These are phyloP conservation scores for Thyridium curvatum DNA, from an alignment of 2,329 filamentous ascomycete species.

Conservation along the genomic window DNA sequence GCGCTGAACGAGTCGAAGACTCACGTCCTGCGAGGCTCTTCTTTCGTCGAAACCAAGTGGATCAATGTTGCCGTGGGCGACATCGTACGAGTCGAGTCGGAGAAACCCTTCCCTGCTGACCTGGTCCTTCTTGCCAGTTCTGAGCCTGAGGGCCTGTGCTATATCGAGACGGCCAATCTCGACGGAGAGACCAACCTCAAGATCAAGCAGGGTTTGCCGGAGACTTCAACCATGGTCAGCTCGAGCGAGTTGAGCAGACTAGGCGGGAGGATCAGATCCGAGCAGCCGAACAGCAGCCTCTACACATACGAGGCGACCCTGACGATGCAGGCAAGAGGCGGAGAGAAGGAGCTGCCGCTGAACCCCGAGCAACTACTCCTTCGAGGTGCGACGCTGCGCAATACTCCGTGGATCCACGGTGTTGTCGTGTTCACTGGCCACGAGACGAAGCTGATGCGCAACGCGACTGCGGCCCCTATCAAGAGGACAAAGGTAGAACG, in stretches of 20 bases:
- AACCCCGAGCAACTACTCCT: constrained; percentile 90
- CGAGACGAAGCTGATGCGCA: constrained; percentile 98
- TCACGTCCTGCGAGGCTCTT: constrained; percentile 73
- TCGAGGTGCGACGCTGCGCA: constrained; percentile 86
- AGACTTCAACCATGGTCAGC: constrained; percentile 84
- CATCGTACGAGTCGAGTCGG: constrained; percentile 86
- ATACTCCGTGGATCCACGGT: constrained; percentile 95
- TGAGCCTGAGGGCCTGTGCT: constrained; percentile 94
- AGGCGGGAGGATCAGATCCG: constrained; percentile 81
- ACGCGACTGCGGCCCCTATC: constrained; percentile 93
- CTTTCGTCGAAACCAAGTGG: constrained; percentile 85
- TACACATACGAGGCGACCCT: constrained; percentile 97
- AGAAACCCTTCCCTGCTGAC: constrained; percentile 92
- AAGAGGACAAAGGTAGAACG: constrained; percentile 95
- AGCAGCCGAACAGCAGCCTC: constrained; percentile 96
- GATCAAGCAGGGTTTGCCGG: constrained; percentile 94
- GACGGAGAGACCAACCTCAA: constrained; percentile 98
- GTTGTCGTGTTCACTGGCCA: constrained; percentile 96
- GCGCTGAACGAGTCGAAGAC: constrained; percentile 84
- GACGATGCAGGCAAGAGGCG: constrained; percentile 83
- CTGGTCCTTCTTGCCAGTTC: constrained; percentile 88
- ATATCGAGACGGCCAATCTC: constrained; percentile 96
- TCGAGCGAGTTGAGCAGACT: constrained; percentile 79
- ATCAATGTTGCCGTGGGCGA: constrained; percentile 90
- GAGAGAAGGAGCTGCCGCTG: constrained; percentile 85